These are phyloP conservation scores for Setaria viridis DNA, from an alignment of 202 grass and related monocot genomes.

Conservation along the genomic window DNA sequence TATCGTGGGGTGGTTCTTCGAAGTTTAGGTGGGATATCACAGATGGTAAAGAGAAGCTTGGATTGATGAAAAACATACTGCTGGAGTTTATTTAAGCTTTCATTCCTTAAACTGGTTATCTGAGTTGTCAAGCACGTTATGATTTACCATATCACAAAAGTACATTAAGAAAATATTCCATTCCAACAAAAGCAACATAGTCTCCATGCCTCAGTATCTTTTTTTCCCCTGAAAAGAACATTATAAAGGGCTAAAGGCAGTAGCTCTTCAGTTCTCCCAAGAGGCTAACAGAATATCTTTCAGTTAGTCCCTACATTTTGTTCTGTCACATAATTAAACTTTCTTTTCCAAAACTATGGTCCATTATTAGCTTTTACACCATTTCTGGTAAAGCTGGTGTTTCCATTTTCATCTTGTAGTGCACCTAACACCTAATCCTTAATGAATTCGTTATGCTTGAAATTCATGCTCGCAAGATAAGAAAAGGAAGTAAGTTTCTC, in stretches of 20 bases:
- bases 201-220: neutral
- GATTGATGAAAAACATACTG: neutral
- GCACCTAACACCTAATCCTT: neutral
- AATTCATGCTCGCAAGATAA: neutral
- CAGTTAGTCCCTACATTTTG: neutral
- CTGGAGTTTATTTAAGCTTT: neutral
- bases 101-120: neutral
- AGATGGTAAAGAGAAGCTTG: neutral
- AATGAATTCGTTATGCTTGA: neutral
- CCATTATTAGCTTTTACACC: neutral
- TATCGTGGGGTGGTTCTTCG: too few relatives aligned
- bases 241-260: neutral
- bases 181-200: neutral
- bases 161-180: neutral
- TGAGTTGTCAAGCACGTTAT: neutral
- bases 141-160: neutral
- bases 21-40: too few relatives aligned
- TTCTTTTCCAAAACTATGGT: neutral
- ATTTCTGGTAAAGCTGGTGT: neutral
- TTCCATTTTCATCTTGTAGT: neutral
- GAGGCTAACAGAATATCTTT: slow-evolving; percentile 26
- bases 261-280: slow-evolving; percentile 23
- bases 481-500: neutral
- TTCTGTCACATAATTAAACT: neutral
- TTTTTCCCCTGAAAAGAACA: neutral